Conservation (phyloP, 1,139 yeast genomes). For the Pneumocystis murina region DNA sequence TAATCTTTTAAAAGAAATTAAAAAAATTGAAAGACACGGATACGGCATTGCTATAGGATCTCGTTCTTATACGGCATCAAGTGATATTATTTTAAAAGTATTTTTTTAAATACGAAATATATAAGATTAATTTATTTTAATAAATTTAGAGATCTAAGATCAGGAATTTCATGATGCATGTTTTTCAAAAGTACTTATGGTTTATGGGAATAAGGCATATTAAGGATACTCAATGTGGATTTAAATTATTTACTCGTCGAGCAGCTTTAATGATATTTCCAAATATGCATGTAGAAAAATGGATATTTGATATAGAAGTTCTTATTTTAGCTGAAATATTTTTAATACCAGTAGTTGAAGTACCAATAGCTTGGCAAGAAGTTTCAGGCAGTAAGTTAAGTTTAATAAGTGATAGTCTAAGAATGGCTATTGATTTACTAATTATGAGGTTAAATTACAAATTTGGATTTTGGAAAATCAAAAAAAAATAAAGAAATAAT, state of each 20-base stretch:
- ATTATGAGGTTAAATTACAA: slow-evolving; percentile 81
- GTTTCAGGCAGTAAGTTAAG: slow-evolving; percentile 90
- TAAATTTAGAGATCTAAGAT: slow-evolving; percentile 45
- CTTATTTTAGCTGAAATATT: slow-evolving; percentile 66
- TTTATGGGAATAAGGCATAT: slow-evolving; percentile 78
- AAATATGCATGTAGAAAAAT: slow-evolving; percentile 86
- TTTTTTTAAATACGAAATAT: background rate
- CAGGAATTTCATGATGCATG: slow-evolving; percentile 84
- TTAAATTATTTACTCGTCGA: slow-evolving; percentile 66
- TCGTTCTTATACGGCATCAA: slow-evolving; percentile 89
- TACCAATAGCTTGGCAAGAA: slow-evolving; percentile 92
- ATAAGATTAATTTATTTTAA: background rate
- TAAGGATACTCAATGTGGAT: slow-evolving; percentile 94
- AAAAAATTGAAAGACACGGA: slow-evolving; percentile 19
- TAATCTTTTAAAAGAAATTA: slow-evolving; percentile 36
- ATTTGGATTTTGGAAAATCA: slow-evolving; percentile 43
- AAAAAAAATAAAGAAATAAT: slow-evolving; percentile 29
- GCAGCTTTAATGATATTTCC: slow-evolving; percentile 63
- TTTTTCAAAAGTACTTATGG: slow-evolving; percentile 70
- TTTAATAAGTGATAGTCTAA: slow-evolving; percentile 75
- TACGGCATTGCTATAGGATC: slow-evolving; percentile 77
- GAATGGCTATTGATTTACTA: slow-evolving; percentile 90
- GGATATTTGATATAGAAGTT: slow-evolving; percentile 96
- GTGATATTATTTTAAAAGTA: slow-evolving; percentile 80
- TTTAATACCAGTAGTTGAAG: slow-evolving; percentile 50